A percentile compares a stretch with the other conserved stretches of the same genome.
These are phyloP conservation scores for Solanum lignicaule DNA, from an alignment of 257 asterid genomes.

Conservation along the genomic window DNA sequence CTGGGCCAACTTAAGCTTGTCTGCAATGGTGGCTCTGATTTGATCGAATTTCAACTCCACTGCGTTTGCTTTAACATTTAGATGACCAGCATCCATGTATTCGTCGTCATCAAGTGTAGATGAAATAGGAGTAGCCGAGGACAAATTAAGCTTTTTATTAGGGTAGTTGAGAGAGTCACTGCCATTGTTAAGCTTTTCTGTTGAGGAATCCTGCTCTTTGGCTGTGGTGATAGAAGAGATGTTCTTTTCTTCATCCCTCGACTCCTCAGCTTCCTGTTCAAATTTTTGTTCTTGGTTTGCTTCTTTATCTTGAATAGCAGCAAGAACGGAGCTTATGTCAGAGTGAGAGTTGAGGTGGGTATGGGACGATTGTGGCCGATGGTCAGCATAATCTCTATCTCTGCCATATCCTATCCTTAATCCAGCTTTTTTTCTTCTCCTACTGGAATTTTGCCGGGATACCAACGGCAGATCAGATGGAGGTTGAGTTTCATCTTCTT, in stretches of 20 bases:
- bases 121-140: neutral
- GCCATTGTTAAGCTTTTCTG: too few species aligned
- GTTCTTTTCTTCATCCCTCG: neutral
- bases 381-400: slow-evolving; percentile 1
- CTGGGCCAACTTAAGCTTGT: slow-evolving; percentile 17
- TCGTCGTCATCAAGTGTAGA: too few species aligned
- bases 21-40: slow-evolving; percentile 6
- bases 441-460: slow-evolving; percentile 14
- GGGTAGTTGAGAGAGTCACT: neutral
- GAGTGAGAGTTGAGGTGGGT: neutral
- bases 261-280: neutral
- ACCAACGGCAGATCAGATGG: neutral
- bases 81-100: neutral
- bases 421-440: slow-evolving; percentile 32
- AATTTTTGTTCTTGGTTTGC: neutral
- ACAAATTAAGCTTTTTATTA: neutral
- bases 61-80: neutral
- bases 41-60: slow-evolving; percentile 16
- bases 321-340: neutral
- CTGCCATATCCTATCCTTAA: slow-evolving; percentile 46
- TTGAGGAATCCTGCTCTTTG: too few species aligned
- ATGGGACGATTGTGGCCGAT: neutral
- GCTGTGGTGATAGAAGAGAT: neutral
- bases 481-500: neutral
- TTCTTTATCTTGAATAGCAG: neutral